Conservation (phyloP, 768 basidiomycete genomes). For the Grammothele lineata region DNA sequence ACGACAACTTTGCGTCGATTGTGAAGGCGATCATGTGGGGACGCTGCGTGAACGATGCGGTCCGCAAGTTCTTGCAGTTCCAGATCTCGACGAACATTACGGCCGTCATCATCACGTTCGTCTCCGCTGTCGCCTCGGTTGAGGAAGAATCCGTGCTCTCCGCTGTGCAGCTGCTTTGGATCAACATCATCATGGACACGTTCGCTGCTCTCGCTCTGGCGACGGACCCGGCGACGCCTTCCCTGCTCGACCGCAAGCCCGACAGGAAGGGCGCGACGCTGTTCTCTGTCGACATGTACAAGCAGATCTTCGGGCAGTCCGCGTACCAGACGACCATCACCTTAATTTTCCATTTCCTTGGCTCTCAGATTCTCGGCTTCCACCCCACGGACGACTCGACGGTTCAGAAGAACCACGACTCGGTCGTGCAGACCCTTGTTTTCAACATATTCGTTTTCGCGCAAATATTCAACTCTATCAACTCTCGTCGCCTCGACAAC, state of each 20-base stretch:
- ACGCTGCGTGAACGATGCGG: slow-evolving; percentile 96
- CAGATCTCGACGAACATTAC: slow-evolving; percentile 93
- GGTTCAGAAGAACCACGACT: slow-evolving; percentile 33
- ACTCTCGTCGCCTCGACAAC: slow-evolving; percentile 82
- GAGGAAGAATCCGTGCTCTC: slow-evolving; percentile 82
- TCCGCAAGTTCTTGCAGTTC: slow-evolving; percentile 97
- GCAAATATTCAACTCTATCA: slow-evolving; percentile 95
- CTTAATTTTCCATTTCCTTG: slow-evolving; percentile 87
- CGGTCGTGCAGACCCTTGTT: slow-evolving; percentile 75
- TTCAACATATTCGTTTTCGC: slow-evolving; percentile 99
- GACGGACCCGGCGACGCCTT: slow-evolving; percentile 86
- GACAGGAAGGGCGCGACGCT: slow-evolving; percentile 86
- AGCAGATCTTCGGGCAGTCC: slow-evolving; percentile 91
- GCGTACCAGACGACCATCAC: slow-evolving; percentile 80
- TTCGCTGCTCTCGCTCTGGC: slow-evolving; percentile 97
- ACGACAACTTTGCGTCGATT: slow-evolving; percentile 94
- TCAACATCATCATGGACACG: slow-evolving; percentile 98
- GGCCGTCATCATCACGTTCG: slow-evolving; percentile 90
- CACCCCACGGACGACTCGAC: slow-evolving; percentile 29
- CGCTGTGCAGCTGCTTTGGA: slow-evolving; percentile 97
- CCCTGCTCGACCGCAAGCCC: slow-evolving; percentile 83
- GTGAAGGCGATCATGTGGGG: slow-evolving; percentile 99
- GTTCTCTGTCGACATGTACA: slow-evolving; percentile 93
- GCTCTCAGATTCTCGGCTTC: slow-evolving; percentile 64
- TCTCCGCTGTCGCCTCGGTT: slow-evolving; percentile 78